phyloP scores from a whole-genome alignment of 2,329 filamentous ascomycete species.

The Colletotrichum sansevieriae region DNA sequence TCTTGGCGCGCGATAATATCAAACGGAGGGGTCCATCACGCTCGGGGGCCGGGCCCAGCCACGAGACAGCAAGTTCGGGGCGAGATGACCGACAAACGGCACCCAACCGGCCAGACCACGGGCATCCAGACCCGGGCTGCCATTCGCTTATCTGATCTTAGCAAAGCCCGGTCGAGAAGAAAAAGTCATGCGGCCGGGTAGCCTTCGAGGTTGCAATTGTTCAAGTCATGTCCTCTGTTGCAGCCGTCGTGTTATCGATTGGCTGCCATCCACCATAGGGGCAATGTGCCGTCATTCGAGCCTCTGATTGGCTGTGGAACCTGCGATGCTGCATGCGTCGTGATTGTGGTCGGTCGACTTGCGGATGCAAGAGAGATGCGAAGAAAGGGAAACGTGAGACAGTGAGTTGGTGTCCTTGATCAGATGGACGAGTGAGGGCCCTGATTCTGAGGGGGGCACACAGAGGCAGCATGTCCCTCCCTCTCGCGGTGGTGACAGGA shows the following conservation, averaged over 20 bases:
- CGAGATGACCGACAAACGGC: conserved; percentile 2
- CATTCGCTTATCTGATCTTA: conserved; percentile 11
- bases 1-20: background rate
- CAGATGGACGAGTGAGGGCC: background rate
- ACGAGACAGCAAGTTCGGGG: background rate
- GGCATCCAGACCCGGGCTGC: conserved; percentile 9
- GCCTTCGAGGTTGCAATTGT: background rate
- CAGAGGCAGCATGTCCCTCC: background rate
- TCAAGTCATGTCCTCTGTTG: conserved; percentile 4
- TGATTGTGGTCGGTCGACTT: background rate
- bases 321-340: background rate
- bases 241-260: conserved; percentile 22
- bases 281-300: conserved; percentile 37
- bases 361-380: background rate
- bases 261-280: conserved; percentile 30
- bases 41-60: background rate
- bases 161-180: background rate
- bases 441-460: background rate
- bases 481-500: background rate
- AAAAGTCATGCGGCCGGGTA: conserved; percentile 1
- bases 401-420: conserved; percentile 9
- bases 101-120: conserved; percentile 43
- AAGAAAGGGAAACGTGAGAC: conserved; percentile 2
- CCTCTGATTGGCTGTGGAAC: conserved; percentile 40
- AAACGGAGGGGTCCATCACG: background rate